phyloP scores from a whole-genome alignment of 768 basidiomycete species.

The Leccinellum luteum region DNA sequence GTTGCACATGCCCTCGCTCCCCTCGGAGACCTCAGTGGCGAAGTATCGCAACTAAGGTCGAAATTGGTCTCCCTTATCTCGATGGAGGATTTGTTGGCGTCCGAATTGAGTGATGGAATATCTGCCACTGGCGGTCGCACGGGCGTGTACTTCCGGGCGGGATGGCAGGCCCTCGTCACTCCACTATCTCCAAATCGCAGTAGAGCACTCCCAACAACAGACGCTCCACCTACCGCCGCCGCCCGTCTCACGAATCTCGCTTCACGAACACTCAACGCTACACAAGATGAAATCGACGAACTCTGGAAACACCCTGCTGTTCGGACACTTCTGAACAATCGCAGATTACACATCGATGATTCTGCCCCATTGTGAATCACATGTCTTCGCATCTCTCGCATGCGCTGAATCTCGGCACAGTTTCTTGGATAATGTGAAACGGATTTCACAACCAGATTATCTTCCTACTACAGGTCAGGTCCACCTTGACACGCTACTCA shows the following conservation, averaged over 20 bases:
- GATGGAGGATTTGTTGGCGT: constrained; percentile 63
- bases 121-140: constrained; percentile 57
- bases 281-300: constrained; percentile 51
- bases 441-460: constrained; percentile 69
- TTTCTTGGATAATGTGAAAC: constrained; percentile 63
- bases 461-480: constrained; percentile 62
- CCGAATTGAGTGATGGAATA: constrained; percentile 68
- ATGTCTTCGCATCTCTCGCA: not conserved
- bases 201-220: constrained; percentile 37
- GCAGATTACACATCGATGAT: constrained; percentile 69
- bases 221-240: constrained; percentile 29
- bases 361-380: constrained; percentile 66
- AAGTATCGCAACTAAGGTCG: constrained; percentile 52
- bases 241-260: constrained; percentile 50
- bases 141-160: constrained; percentile 66
- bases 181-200: constrained; percentile 40
- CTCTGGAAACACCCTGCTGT: constrained; percentile 75
- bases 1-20: constrained; percentile 30
- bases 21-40: constrained; percentile 36
- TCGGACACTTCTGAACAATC: constrained; percentile 49
- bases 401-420: constrained; percentile 35
- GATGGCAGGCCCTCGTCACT: constrained; percentile 65
- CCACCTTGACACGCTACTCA: not conserved
- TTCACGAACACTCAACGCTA: constrained; percentile 50
- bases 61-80: constrained; percentile 63